These are phyloP conservation scores for Skeletonema menzelii DNA, from an alignment of 108 stramenopile genomes.

Conservation along the genomic window DNA sequence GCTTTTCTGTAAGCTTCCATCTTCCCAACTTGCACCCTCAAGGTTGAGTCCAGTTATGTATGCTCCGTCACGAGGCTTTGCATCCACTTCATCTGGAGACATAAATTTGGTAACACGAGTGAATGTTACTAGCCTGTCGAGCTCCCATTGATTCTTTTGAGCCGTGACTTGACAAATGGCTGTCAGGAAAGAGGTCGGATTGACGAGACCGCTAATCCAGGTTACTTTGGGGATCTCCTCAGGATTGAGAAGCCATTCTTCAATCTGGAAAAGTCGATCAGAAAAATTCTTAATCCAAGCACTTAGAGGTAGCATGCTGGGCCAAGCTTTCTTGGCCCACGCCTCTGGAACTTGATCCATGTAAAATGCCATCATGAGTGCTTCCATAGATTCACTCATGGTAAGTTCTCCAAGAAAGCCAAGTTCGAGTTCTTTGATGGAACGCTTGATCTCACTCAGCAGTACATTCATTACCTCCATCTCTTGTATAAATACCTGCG, in stretches of 20 bases:
- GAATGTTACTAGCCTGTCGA: constrained; percentile 88
- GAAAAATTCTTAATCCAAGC: constrained; percentile 77
- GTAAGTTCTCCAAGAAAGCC: constrained; percentile 93
- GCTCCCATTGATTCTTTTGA: constrained; percentile 80
- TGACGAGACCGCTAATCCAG: constrained; percentile 83
- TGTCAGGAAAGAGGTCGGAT: constrained; percentile 91
- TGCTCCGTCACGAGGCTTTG: constrained; percentile 77
- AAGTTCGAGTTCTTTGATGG: constrained; percentile 82
- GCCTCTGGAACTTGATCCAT: constrained; percentile 73
- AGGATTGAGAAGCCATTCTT: constrained; percentile 89
- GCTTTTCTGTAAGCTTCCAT: constrained; percentile 62
- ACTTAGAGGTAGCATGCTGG: constrained; percentile 62
- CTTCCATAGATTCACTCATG: constrained; percentile 90
- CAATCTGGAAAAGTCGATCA: constrained; percentile 71
- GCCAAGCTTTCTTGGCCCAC: constrained; percentile 87
- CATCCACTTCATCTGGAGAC: constrained; percentile 71
- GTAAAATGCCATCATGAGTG: constrained; percentile 69
- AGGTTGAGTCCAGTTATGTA: constrained; percentile 77
- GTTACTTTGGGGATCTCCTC: constrained; percentile 87
- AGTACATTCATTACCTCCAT: constrained; percentile 91
- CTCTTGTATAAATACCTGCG: constrained; percentile 72
- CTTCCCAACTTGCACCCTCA: constrained; percentile 90
- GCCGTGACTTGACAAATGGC: constrained; percentile 91
- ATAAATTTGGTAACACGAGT: constrained; percentile 87
- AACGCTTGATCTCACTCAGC: constrained; percentile 77